Evolutionary conservation across 257 asterid species (phyloP), one percentile per base, ranked within the genome.

Genomic region (Przewalskia tangutica): DNA sequence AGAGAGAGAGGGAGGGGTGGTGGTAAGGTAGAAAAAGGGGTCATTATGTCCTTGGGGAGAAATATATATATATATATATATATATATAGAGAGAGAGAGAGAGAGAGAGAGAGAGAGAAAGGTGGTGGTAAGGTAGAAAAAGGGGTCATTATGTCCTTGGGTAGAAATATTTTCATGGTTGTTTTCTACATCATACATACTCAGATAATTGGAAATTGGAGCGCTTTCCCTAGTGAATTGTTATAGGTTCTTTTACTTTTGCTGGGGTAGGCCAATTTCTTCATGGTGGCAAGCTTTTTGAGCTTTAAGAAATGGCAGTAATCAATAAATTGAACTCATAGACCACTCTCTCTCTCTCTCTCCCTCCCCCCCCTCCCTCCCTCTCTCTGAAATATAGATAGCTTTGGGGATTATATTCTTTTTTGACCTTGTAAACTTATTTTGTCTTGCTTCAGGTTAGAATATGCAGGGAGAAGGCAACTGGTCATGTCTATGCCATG

Each of bases 401-500:
- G 20, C n/a, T 14, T 81, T 80, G 16, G 48, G 17, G 58, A 27
- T 85, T 84, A 76, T 6, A 55, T 82, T 18, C 66, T 60, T 40
- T 54, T 71, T 38, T 38, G 23, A 17, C 59, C 62, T 80, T 59
- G 40, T 53, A 20, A 27, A 50, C 27, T 50, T 75, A 23, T 75
- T 27, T 27, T 50, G 62, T 50, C 80, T 46, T 53, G 42, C 55
- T 86, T 82, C 93, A 95, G 98, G 99, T 95, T 83, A 92, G 98
- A 84, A 83, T 95, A 68, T 95, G 99, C 85, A 85, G 92, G 83
- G 99, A 95, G 90, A 95, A 94, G 90, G 85, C 97, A 76, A 93
- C 97, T 66, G 82, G 93, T 80, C 93, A 95, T 88, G 98, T 95
- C 51, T 95, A 91, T 51, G 99, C 99, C 86, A 95, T 95, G 99